Base-by-base conservation (phyloP, 257 asterid species). In the Verbena officinalis region DNA sequence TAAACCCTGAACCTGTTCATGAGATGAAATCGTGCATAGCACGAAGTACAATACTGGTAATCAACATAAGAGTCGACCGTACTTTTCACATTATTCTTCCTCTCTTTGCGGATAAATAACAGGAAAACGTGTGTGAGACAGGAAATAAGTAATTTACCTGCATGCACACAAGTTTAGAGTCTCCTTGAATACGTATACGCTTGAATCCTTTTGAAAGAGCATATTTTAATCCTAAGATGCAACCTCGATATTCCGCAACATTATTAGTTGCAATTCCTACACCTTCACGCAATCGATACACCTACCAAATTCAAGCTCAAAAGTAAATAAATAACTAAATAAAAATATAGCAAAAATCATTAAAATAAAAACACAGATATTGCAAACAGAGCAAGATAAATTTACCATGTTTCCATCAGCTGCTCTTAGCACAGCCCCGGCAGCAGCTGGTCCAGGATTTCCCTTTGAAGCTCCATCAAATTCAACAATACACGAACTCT, bases 161-260 rank as follows among this genome's bases (percentile, higher is more conserved):
- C 90, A 84, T 81, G 78, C 87, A 77, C 40, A 84, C 90, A 72
- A 84, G 90, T 61, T 84, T 84, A 40, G 90, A 84, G 73, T 81
- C 90, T 65, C 90, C 90, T 68, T 72, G 81, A 51, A 83, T 76
- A 44, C 80, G 86, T 42, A 85, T 74, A 67, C 81, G 88, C 62
- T 83, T 83, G 70, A 81, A 87, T 61, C 95, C 95, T 59, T 79
- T 87, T 71, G 75, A 80, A 56, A 85, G 85, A 59, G 95, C 95
- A 74, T 79, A 87, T 70, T 75, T 85, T 69, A 87, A 65, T 66
- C 95, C 95, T 55, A 87, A 75, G 62, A 87, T 87, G 57, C 68
- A 65, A 31, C 93, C 86, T 31, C 93, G 83, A 65, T 85, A 87
- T 58, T 87, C 95, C 4, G 95, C 85, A 62, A 82, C 95, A 65